phyloP scores from a whole-genome alignment of 805 yeast genomes.

The Candida nanaspora region DNA sequence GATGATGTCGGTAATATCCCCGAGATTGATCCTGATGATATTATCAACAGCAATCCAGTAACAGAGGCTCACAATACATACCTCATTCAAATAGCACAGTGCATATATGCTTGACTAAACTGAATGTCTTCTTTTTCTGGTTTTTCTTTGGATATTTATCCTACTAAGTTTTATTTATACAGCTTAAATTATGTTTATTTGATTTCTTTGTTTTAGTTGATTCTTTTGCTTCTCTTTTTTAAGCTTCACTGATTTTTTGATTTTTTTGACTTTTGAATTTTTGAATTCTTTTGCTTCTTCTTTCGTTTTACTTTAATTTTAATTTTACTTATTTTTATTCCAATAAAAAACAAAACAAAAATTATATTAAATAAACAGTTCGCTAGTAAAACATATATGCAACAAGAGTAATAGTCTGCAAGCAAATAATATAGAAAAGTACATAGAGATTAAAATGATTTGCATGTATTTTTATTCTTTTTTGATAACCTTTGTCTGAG shows the following conservation, averaged over 20 bases:
- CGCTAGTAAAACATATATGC: neutral
- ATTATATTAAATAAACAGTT: neutral
- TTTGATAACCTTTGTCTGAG: neutral
- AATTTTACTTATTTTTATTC: neutral
- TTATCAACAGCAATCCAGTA: neutral
- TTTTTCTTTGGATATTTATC: too few species aligned
- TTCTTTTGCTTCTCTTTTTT: too few species aligned
- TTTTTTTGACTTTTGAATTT: too few species aligned
- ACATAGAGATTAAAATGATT: too few species aligned
- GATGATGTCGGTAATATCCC: neutral
- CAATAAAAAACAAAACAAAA: neutral
- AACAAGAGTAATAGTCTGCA: neutral
- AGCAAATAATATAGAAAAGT: neutral
- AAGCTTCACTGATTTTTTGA: neutral
- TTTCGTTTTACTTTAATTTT: neutral
- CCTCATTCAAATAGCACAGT: too few species aligned
- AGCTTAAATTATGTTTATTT: too few species aligned
- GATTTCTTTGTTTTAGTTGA: too few species aligned
- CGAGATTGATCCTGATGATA: neutral
- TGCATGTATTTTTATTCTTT: neutral
- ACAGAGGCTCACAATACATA: constrained; percentile 8
- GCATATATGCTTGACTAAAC: too few species aligned
- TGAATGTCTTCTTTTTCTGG: too few species aligned
- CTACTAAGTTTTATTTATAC: too few species aligned
- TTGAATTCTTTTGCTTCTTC: too few species aligned